Evolutionary conservation across 2,329 filamentous ascomycete species (phyloP), one percentile per base, ranked within the genome.

Genomic region (Lasiodiplodia hormozganensis): DNA sequence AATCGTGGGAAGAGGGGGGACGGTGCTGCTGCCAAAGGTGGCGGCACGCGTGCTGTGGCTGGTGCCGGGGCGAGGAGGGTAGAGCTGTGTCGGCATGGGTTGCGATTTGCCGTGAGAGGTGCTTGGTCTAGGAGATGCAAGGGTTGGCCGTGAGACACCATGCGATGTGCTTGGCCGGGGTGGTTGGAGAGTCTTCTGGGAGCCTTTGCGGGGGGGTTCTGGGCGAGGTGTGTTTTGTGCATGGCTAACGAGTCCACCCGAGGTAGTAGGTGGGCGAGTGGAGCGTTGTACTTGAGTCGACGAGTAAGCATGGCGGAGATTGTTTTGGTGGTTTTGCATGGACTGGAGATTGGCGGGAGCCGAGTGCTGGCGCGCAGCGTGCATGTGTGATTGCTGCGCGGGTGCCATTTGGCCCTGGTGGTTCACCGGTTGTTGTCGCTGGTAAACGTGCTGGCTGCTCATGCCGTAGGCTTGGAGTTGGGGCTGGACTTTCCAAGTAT

Each of bases 161-260:
- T 47, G 12, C 14, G 57, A 47, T 12, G 57, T 60, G 57, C 23
- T 60, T n/a, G 57, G 57, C 21, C 57, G 57, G 38, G 38, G 34
- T 12, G 38, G 23, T 16, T 60, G 40, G 23, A 47, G 14, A 2
- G 14, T 47, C n/a, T 60, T 38, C 21, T 16, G 14, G 14, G 38
- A 47, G 14, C 23, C 3, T 31, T 47, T 43, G 23, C 38, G 57
- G 38, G n/a, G 23, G 2, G 57, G 14, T 28, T 43, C 36, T n/a
- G 57, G 57, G 23, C 6, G 23, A 12, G 57, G 36, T n/a, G 6
- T 3, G 38, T 60, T 47, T 0, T 47, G 40, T 14, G 38, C 54
- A 31, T 31, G 38, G 23, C 38, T 8, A 18, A 40, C 14, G 16
- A 47, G 23, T 4, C 57, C 57, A 4, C 3, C 8, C 5, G 36